A percentile compares a stretch with the other conserved stretches of the same genome.
Evolutionary conservation across 148 eudicot species (phyloP).

Genomic region (Simmondsia chinensis): DNA sequence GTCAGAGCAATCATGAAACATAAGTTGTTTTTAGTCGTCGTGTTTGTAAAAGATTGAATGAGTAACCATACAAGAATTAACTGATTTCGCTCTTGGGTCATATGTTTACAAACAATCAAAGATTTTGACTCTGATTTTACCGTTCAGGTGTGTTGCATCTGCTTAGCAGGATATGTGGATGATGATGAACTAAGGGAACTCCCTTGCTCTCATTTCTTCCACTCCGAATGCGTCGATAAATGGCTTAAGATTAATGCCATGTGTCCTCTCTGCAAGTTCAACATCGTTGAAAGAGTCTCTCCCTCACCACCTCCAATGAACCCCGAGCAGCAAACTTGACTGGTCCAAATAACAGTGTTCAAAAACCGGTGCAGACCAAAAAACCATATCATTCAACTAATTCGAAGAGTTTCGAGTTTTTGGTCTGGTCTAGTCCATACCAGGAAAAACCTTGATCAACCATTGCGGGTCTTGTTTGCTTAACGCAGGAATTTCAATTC

Average conservation of each 20-base stretch:
- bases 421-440: no score
- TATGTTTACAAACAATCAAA: background rate
- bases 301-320: conserved; percentile 20
- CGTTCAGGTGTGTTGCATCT: conserved; percentile 65
- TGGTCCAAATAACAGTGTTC: no score
- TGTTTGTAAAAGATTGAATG: no score
- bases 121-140: background rate
- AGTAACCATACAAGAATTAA: no score
- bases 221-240: conserved; percentile 63
- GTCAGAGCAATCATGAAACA: no score
- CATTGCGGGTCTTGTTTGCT: no score
- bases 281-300: conserved; percentile 30
- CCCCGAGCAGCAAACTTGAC: conserved; percentile 28
- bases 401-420: no score
- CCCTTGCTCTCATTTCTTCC: conserved; percentile 75
- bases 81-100: background rate
- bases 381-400: no score
- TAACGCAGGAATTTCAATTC: no score
- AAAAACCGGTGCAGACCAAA: no score
- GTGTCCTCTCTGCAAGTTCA: conserved; percentile 70
- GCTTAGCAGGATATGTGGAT: conserved; percentile 50
- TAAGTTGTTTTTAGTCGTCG: no score
- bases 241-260: conserved; percentile 76
- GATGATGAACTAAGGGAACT: conserved; percentile 67
- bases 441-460: no score